Evolutionary conservation across 495 filamentous ascomycete genomes (phyloP), one percentile per base, ranked within the genome.

Genomic region (Penicillium nucicola): DNA sequence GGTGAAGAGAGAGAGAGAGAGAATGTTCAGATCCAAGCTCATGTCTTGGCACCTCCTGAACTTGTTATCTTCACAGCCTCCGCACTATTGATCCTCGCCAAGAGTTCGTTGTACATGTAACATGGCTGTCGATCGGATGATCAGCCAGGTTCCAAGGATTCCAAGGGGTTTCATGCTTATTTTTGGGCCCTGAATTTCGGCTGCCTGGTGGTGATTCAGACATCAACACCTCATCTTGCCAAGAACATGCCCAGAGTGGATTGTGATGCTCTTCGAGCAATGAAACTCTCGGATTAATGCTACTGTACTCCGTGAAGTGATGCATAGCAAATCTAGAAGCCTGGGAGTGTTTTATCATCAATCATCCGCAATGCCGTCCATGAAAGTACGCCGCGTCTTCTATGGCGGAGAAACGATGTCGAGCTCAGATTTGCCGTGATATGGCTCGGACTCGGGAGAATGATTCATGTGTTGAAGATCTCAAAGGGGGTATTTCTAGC

Each of bases 61-160:
- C 37, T 28, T 15, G 46, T 55, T 50, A 50, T 52, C 56, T 53
- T 53, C 59, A 60, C 59, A 59, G 59, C 59, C 56, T 47, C 59
- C 43, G 36, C 38, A 55, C 55, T 61, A 58, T 58, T 58, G 55
- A 30, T 28, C 44, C 14, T n/a, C 17, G 58, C 58, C 58, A 61
- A 58, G 58, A 40, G 13, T n/a, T n/a, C n/a, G n/a, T n/a, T n/a
- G 11, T 2, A 20, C 22, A 22, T 39, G 19, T 20, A 23, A 47
- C 39, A 42, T 41, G 45, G 34, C 13, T 45, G 54, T 52, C 50
- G 55, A 61, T 55, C 55, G 32, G 28, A 35, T 15, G 19, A 33
- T 32, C 13, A 28, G 25, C 25, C 25, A 28, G 25, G 25, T 49
- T 44, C 9, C 25, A 28, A 28, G 25, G 25, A 33, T 44, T 44